Evolutionary conservation across 495 filamentous ascomycete species (phyloP).

Genomic region (Aspergillus hancockii): DNA sequence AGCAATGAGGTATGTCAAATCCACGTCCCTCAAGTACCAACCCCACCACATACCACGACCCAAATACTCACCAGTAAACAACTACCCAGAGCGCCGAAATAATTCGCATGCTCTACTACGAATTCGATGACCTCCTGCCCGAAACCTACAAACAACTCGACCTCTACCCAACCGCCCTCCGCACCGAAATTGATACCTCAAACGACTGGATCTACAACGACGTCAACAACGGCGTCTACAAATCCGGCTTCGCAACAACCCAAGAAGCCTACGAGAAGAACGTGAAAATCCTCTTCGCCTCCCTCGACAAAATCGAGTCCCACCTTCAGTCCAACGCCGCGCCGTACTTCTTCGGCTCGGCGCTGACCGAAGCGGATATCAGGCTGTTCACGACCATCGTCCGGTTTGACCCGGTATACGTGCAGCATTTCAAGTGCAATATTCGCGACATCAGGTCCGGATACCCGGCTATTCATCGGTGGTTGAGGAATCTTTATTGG

Average conservation of each 20-base stretch:
- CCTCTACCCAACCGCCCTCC: slow-evolving; percentile 62
- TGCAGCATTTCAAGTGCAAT: slow-evolving; percentile 95
- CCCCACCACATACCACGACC: too few relatives aligned
- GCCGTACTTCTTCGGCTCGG: slow-evolving; percentile 67
- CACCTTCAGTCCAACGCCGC: slow-evolving; percentile 53
- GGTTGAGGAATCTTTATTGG: slow-evolving; percentile 72
- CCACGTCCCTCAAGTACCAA: too few relatives aligned
- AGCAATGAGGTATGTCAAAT: slow-evolving; percentile 51
- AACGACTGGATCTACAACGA: slow-evolving; percentile 85
- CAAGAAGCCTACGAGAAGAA: slow-evolving; percentile 77
- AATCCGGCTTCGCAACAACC: slow-evolving; percentile 68
- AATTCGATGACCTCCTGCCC: slow-evolving; percentile 71
- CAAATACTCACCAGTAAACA: too few relatives aligned
- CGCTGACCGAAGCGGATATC: slow-evolving; percentile 80
- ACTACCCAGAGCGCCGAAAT: slow-evolving; percentile 50
- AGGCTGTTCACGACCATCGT: slow-evolving; percentile 81
- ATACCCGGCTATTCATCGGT: slow-evolving; percentile 67
- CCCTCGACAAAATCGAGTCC: slow-evolving; percentile 69
- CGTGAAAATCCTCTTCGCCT: slow-evolving; percentile 66
- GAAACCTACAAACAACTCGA: slow-evolving; percentile 58
- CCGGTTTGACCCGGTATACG: slow-evolving; percentile 85
- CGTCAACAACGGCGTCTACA: slow-evolving; percentile 89
- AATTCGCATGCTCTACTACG: slow-evolving; percentile 69
- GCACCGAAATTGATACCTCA: slow-evolving; percentile 65
- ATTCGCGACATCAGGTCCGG: slow-evolving; percentile 78